Conservation (phyloP, 441 rosid genomes). For the Brassica balearica region DNA sequence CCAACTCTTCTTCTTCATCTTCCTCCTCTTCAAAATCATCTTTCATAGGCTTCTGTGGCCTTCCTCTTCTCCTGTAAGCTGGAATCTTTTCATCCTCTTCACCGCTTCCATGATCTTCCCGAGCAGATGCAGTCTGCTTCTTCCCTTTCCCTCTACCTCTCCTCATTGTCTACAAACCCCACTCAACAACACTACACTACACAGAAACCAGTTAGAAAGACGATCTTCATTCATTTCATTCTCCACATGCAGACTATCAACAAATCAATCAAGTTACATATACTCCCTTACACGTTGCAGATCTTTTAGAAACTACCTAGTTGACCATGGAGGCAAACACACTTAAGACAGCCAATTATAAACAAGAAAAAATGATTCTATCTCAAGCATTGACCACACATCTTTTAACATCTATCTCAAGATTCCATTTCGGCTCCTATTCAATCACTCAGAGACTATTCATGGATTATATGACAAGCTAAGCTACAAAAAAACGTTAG, state of each 20-base stretch:
- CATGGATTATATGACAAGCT: too few species aligned
- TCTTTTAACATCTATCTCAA: too few species aligned
- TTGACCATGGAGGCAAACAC: too few species aligned
- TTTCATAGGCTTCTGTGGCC: slow-evolving; percentile 57
- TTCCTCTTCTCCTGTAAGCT: slow-evolving; percentile 57
- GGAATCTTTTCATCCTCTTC: slow-evolving; percentile 67
- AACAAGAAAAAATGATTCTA: too few species aligned
- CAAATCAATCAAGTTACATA: too few species aligned
- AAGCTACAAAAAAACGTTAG: too few species aligned
- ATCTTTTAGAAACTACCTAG: too few species aligned
- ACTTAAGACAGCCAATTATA: too few species aligned
- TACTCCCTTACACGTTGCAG: too few species aligned
- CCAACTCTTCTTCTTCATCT: slow-evolving; percentile 45
- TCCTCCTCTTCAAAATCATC: slow-evolving; percentile 46
- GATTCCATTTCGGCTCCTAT: too few species aligned
- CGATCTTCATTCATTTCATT: background rate
- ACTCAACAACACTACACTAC: slow-evolving; percentile 16
- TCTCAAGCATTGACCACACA: too few species aligned
- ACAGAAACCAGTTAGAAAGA: background rate
- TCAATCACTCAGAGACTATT: too few species aligned
- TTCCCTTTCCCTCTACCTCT: slow-evolving; percentile 72
- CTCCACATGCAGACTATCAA: background rate
- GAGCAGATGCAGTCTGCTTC: slow-evolving; percentile 53
- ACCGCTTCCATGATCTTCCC: slow-evolving; percentile 55
- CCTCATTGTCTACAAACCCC: slow-evolving; percentile 49